These are phyloP conservation scores for Acrodontium crateriforme DNA, from an alignment of 2,329 filamentous ascomycete species.

Conservation along the genomic window DNA sequence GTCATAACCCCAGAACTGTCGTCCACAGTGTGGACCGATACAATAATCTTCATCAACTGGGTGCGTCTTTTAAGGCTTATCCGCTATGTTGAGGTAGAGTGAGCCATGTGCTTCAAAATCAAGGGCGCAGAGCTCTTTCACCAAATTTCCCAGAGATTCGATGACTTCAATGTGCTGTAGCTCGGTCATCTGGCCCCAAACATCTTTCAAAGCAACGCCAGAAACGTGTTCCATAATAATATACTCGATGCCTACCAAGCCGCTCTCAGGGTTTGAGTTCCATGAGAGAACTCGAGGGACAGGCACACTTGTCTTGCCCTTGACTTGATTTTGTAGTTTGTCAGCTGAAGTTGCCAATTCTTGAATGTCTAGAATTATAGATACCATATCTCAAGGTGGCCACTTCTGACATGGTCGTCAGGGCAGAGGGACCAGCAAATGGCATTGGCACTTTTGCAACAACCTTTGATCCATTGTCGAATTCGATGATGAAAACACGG, in stretches of 20 bases:
- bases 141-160: too few relatives aligned
- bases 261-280: conserved; percentile 11
- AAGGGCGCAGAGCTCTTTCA: conserved; percentile 2
- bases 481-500: conserved; percentile 13
- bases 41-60: conserved; percentile 1
- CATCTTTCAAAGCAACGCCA: conserved; percentile 16
- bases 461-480: conserved; percentile 12
- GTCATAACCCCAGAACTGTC: conserved; percentile 1
- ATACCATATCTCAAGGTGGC: conserved; percentile 1
- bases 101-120: conserved; percentile 2
- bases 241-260: conserved; percentile 14
- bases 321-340: conserved; percentile 4
- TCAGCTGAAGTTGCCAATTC: too few relatives aligned
- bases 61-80: not conserved
- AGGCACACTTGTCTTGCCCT: conserved; percentile 12
- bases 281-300: conserved; percentile 14
- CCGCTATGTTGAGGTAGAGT: conserved; percentile 1
- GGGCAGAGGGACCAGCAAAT: not conserved
- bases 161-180: too few relatives aligned
- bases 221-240: conserved; percentile 20
- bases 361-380: not conserved
- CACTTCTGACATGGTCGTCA: not conserved
- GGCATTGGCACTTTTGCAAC: conserved; percentile 7
- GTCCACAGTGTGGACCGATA: conserved; percentile 2
- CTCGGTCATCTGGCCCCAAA: conserved; percentile 22